These are phyloP conservation scores for Dothistroma pini DNA, from an alignment of 2,329 filamentous ascomycete species.

Conservation along the genomic window DNA sequence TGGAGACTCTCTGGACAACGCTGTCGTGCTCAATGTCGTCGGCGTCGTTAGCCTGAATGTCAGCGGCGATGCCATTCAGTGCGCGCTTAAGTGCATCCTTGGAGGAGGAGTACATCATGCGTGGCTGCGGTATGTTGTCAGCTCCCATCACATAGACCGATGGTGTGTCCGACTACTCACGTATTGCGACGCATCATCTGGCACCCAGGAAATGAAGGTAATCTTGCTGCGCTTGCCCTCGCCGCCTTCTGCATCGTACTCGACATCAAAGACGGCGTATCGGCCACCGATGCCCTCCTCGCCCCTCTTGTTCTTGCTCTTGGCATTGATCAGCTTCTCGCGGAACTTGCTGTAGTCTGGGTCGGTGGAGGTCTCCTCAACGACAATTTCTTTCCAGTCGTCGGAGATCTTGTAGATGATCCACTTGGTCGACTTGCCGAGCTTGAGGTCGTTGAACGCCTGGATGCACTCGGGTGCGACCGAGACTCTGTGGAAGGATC, in stretches of 20 bases:
- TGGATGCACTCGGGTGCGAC: slow-evolving; percentile 67
- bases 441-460: slow-evolving; percentile 77
- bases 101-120: slow-evolving; percentile 88
- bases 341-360: slow-evolving; percentile 70
- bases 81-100: slow-evolving; percentile 77
- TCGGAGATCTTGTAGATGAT: slow-evolving; percentile 86
- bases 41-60: slow-evolving; percentile 79
- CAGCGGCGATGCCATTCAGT: slow-evolving; percentile 68
- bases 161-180: slow-evolving; percentile 46
- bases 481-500: slow-evolving; percentile 55
- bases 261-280: slow-evolving; percentile 82
- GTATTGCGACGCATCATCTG: slow-evolving; percentile 75
- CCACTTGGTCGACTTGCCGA: slow-evolving; percentile 72
- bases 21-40: slow-evolving; percentile 77
- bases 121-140: slow-evolving; percentile 54
- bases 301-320: slow-evolving; percentile 65
- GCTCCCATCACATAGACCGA: background rate
- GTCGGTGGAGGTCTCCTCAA: slow-evolving; percentile 67
- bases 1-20: slow-evolving; percentile 55
- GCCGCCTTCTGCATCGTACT: slow-evolving; percentile 67
- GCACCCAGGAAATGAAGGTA: slow-evolving; percentile 74
- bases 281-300: slow-evolving; percentile 61
- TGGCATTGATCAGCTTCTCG: slow-evolving; percentile 69
- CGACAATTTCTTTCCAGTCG: slow-evolving; percentile 75
- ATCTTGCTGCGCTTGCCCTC: slow-evolving; percentile 75